A percentile compares a stretch with the other conserved stretches of the same genome.
Conservation (phyloP, 2,329 filamentous ascomycete genomes). For the Drechslerella dactyloides region DNA sequence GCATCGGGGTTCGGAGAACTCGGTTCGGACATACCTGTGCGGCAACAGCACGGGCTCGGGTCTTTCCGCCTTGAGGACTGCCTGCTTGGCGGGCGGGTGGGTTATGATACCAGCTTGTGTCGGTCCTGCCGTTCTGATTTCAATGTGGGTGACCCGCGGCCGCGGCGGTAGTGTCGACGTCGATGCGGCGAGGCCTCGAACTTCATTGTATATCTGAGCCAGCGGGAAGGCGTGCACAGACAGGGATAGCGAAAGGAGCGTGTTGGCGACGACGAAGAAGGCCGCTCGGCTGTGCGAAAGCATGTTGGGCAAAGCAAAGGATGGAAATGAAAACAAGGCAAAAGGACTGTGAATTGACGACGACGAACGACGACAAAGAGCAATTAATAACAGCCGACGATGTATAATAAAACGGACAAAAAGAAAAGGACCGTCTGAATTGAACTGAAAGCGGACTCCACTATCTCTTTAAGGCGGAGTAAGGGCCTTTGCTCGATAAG, state of each 20-base stretch:
- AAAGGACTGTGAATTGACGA: conserved; percentile 17
- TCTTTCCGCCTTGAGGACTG: conserved; percentile 21
- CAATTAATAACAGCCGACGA: conserved; percentile 5
- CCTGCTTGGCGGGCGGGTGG: conserved; percentile 43
- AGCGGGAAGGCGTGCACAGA: conserved; percentile 31
- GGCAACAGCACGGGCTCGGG: conserved; percentile 28
- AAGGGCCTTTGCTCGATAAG: background rate
- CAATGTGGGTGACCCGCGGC: conserved; percentile 26
- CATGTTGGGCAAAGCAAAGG: conserved; percentile 32
- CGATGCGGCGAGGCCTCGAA: conserved; percentile 6
- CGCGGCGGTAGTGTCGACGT: background rate
- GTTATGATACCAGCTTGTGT: conserved; percentile 50
- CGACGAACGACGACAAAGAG: too few species aligned
- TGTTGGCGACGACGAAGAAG: conserved; percentile 42
- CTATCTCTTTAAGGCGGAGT: background rate
- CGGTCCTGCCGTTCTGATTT: conserved; percentile 49
- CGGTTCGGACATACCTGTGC: conserved; percentile 42
- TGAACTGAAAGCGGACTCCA: background rate
- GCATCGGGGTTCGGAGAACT: too few species aligned
- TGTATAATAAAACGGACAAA: conserved; percentile 10
- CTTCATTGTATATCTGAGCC: conserved; percentile 23
- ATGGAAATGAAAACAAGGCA: conserved; percentile 23
- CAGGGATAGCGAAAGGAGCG: conserved; percentile 47
- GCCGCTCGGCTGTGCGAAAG: conserved; percentile 12
- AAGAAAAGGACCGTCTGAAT: conserved; percentile 19